Base-by-base conservation (phyloP, 768 basidiomycete species). In the Pisolithus orientalis region DNA sequence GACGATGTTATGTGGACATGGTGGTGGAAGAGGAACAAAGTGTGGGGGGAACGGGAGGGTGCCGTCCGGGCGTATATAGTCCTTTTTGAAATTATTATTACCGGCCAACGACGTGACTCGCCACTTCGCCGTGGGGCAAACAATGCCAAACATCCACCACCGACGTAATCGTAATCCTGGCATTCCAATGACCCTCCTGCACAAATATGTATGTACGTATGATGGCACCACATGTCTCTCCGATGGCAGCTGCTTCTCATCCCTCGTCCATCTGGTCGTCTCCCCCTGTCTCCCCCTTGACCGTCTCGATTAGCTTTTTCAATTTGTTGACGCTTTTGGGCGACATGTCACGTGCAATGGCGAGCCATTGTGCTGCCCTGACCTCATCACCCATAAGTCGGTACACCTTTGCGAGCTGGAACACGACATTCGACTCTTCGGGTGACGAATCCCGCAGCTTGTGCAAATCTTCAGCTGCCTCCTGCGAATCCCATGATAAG, bases 391-490 rank as follows among this genome's bases (percentile, higher is more conserved):
- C 91, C 51, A 88, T 70, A 59, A 89, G 75, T 44, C 90, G 83
- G 64, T 96, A 97, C 53, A 88, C 85, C 72, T 87, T 89, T 27
- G 94, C 96, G 16, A 99, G 82, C 70, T 97, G 86, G 80, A 96
- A 96, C 53, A 94, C 83, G 52, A 98, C 90, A 72, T 97, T 97
- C 50, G 94, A 87, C 74, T 99, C 96, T 64, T 94, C 91, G 6
- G 95, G 95, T 34, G 94, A 90, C 56, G 82, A 74, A 65, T 82
- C 83, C 59, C 85, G 80, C 49, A 99, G 80, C 54, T 76, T 73
- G 70, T 92, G 84, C 65, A 98, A 78, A 67, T 94, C 90, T 54
- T 78, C 67, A 42, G 92, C 79, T 17, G 95, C 94, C 40, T 75
- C 75, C 94, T 96, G 72, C 57, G 46, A 56, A 55, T 47, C 51